A percentile compares a stretch with the other conserved stretches of the same genome.
These are phyloP conservation scores for Aspergillus intermedius DNA, from an alignment of 2,329 filamentous ascomycete species.

Conservation along the genomic window DNA sequence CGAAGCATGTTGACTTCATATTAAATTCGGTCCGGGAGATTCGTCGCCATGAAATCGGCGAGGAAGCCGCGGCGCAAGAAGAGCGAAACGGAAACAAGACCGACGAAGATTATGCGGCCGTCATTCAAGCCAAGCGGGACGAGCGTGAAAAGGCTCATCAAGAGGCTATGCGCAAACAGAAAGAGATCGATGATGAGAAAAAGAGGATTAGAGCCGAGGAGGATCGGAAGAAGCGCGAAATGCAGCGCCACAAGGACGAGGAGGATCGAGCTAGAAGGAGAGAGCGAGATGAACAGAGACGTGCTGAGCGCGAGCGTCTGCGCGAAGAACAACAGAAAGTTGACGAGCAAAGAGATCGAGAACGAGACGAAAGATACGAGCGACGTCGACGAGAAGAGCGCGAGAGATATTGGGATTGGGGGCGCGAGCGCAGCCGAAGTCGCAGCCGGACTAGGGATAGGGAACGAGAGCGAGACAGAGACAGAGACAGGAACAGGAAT, in stretches of 20 bases:
- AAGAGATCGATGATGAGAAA: constrained; percentile 43
- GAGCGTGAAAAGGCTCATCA: constrained; percentile 47
- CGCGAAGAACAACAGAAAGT: constrained; percentile 48
- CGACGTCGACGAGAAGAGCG: constrained; percentile 40
- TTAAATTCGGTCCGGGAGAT: constrained; percentile 52
- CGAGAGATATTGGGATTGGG: constrained; percentile 38
- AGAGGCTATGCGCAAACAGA: constrained; percentile 46
- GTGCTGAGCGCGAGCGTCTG: constrained; percentile 45
- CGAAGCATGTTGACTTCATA: constrained; percentile 49
- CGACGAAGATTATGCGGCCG: constrained; percentile 53
- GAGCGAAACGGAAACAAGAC: constrained; percentile 50
- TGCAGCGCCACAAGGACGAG: constrained; percentile 39
- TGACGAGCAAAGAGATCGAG: constrained; percentile 48
- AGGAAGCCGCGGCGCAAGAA: constrained; percentile 50
- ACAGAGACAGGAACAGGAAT: constrained; percentile 5
- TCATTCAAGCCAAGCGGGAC: constrained; percentile 47
- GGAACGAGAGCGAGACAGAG: constrained; percentile 17
- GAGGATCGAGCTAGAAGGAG: constrained; percentile 45
- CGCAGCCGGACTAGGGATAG: constrained; percentile 31
- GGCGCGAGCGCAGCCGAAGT: constrained; percentile 28
- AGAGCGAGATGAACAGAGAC: constrained; percentile 44
- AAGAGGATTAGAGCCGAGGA: constrained; percentile 38
- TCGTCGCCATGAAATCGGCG: constrained; percentile 53
- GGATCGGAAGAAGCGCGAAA: constrained; percentile 36
- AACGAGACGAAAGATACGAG: constrained; percentile 43